Percentiles rank a stretch among this genome's conserved stretches.
Conservation (phyloP, 768 basidiomycete species). For the Plicaturopsis crispa region DNA sequence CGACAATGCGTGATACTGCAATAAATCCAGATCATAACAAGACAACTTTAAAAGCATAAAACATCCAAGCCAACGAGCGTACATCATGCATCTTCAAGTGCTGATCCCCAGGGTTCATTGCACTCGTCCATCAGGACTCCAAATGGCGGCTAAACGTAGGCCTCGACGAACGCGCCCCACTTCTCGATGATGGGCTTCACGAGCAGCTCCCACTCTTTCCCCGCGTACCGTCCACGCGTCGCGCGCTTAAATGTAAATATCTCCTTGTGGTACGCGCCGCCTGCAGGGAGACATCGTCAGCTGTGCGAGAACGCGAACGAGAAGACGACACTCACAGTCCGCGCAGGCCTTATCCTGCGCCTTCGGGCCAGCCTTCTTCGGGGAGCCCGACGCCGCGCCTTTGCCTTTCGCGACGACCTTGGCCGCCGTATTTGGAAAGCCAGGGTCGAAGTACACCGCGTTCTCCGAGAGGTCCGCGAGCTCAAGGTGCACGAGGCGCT, state of each 20-base stretch:
- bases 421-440: conserved; percentile 28
- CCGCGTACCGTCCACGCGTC: conserved; percentile 42
- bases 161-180: conserved; percentile 51
- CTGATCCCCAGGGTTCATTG: too few species aligned
- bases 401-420: conserved; percentile 2
- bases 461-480: conserved; percentile 60
- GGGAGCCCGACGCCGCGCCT: conserved; percentile 2
- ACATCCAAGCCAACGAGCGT: too few species aligned
- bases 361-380: conserved; percentile 11
- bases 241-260: conserved; percentile 69
- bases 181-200: conserved; percentile 72
- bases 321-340: conserved; percentile 31
- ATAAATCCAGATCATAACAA: too few species aligned
- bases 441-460: conserved; percentile 49
- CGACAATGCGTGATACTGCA: too few species aligned
- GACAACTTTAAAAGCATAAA: too few species aligned
- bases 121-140: too few species aligned
- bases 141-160: too few species aligned
- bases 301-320: conserved; percentile 1
- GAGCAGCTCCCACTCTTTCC: conserved; percentile 67
- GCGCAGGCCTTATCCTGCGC: conserved; percentile 23
- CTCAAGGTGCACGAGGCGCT: conserved; percentile 76
- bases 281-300: conserved; percentile 21
- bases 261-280: conserved; percentile 61
- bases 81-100: too few species aligned